Conservation (phyloP, 345 rosid genomes). For the Clarkia xantiana region DNA sequence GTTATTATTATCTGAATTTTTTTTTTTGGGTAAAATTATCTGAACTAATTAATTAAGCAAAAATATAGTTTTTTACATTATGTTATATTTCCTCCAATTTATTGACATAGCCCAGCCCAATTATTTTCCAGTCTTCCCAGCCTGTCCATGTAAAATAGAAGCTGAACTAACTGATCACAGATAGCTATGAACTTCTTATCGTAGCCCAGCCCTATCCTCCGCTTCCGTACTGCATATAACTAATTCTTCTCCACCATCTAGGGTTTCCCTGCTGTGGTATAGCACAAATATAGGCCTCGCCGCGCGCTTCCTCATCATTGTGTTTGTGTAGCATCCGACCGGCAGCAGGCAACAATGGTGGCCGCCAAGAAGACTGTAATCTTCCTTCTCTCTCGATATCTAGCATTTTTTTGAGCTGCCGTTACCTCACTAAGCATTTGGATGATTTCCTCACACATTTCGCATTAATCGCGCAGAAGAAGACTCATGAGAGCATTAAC, state of each 20-base stretch:
- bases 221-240: too few species aligned
- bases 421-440: not conserved
- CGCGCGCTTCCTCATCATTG: not conserved
- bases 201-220: too few species aligned
- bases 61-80: too few species aligned
- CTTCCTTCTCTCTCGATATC: not conserved
- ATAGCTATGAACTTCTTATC: too few species aligned
- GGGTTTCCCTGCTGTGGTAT: not conserved
- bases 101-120: too few species aligned
- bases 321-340: not conserved
- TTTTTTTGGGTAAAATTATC: too few species aligned
- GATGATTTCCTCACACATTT: not conserved
- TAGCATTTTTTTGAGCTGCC: not conserved
- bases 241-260: not conserved
- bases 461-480: constrained; percentile 32
- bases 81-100: too few species aligned
- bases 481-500: constrained; percentile 79
- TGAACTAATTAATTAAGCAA: too few species aligned
- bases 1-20: too few species aligned
- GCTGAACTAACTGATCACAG: too few species aligned
- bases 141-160: too few species aligned
- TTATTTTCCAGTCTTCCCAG: too few species aligned
- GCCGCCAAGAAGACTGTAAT: constrained; percentile 50
- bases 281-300: not conserved
- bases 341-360: constrained; percentile 25